These are phyloP conservation scores for Raffaelea albimanens DNA, from an alignment of 2,329 filamentous ascomycete genomes.

Conservation along the genomic window DNA sequence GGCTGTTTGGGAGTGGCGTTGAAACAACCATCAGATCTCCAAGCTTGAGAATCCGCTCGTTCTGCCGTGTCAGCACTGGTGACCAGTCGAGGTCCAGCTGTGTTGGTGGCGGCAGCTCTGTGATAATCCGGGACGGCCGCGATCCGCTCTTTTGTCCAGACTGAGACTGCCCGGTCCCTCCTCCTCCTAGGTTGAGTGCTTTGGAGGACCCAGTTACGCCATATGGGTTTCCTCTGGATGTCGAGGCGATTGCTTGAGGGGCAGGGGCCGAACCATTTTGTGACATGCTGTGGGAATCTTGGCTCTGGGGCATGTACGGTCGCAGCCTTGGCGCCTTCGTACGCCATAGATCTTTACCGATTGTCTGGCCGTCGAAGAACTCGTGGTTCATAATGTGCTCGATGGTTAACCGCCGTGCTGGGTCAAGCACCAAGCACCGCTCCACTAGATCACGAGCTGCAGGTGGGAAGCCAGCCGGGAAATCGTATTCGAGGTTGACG, in stretches of 20 bases:
- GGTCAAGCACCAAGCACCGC: conserved; percentile 81
- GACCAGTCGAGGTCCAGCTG: conserved; percentile 99
- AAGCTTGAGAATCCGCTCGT: conserved; percentile 89
- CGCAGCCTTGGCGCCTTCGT: conserved; percentile 81
- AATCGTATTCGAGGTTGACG: conserved; percentile 86
- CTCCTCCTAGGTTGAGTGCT: background rate
- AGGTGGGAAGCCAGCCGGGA: conserved; percentile 77
- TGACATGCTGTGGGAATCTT: conserved; percentile 66
- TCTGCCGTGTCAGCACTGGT: conserved; percentile 79
- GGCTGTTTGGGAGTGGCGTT: conserved; percentile 65
- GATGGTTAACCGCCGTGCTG: conserved; percentile 71
- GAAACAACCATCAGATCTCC: conserved; percentile 83
- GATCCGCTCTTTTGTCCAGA: conserved; percentile 30
- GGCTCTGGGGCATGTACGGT: conserved; percentile 67
- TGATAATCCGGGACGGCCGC: conserved; percentile 74
- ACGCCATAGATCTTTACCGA: conserved; percentile 81
- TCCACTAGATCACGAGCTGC: conserved; percentile 85
- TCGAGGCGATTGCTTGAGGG: conserved; percentile 17
- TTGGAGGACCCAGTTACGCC: background rate
- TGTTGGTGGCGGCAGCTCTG: conserved; percentile 89
- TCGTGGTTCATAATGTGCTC: conserved; percentile 96
- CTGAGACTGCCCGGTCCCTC: background rate
- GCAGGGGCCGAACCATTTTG: conserved; percentile 44
- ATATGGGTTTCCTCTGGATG: conserved; percentile 18
- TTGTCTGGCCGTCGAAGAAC: conserved; percentile 82